Evolutionary conservation across 176 grass and related monocot species (phyloP).

Genomic region (Otatea glauca): DNA sequence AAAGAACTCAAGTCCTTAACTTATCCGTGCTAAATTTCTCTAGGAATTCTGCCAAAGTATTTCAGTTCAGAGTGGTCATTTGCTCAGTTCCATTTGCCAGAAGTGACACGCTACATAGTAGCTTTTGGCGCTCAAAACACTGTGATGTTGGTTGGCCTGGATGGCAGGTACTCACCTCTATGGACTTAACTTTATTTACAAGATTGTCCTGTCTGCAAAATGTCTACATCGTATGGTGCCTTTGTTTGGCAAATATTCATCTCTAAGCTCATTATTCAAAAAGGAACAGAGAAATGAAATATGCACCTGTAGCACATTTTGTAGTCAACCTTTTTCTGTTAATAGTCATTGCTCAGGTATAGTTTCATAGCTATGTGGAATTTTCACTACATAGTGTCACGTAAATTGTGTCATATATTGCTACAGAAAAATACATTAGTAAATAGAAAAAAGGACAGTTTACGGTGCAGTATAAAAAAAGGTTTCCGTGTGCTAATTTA

Average conservation of each 20-base stretch:
- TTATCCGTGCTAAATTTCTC: constrained; percentile 40
- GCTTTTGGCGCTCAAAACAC: constrained; percentile 88
- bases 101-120: constrained; percentile 83
- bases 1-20: background rate
- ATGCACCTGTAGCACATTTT: background rate
- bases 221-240: background rate
- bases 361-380: background rate
- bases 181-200: constrained; percentile 15
- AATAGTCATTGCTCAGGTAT: background rate
- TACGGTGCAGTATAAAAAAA: background rate
- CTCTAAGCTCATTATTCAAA: background rate
- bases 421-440: constrained; percentile 3
- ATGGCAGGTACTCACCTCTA: constrained; percentile 78
- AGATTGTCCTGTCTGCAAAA: constrained; percentile 8
- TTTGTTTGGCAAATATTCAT: background rate
- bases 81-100: constrained; percentile 92
- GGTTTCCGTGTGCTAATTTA: background rate
- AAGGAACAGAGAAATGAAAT: constrained; percentile 22
- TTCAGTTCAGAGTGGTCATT: constrained; percentile 99
- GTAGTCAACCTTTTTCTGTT: constrained; percentile 11
- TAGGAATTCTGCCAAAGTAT: constrained; percentile 86
- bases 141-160: constrained; percentile 87
- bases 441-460: background rate
- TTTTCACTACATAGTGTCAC: background rate
- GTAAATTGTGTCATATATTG: background rate